Percentiles rank a stretch among this genome's conserved stretches.
These are phyloP conservation scores for Tricladium varicosporioides DNA, from an alignment of 2,329 filamentous ascomycete genomes.

Conservation along the genomic window DNA sequence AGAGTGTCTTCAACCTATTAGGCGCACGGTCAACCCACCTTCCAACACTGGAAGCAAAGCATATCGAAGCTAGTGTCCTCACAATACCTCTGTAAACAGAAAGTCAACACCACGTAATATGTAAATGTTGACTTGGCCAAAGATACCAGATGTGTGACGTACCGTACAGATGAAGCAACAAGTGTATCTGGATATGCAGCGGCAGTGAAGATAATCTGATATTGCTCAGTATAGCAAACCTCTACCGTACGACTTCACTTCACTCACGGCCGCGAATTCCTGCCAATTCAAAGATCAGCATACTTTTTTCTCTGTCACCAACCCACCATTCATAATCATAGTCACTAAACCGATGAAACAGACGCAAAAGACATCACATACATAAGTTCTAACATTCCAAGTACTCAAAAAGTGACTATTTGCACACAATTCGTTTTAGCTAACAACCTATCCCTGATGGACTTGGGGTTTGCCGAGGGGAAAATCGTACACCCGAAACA, in stretches of 20 bases:
- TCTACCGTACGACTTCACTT: background rate
- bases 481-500: background rate
- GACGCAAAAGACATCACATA: background rate
- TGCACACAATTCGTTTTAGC: background rate
- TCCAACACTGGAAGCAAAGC: constrained; percentile 42
- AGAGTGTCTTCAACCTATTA: constrained; percentile 40
- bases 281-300: background rate
- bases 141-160: too few species aligned
- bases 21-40: constrained; percentile 41
- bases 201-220: constrained; percentile 53
- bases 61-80: constrained; percentile 38
- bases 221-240: background rate
- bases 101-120: constrained; percentile 17
- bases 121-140: background rate
- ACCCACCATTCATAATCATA: too few species aligned
- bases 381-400: constrained; percentile 53
- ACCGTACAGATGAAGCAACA: constrained; percentile 38
- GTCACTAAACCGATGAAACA: too few species aligned
- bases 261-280: constrained; percentile 31
- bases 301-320: background rate
- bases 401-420: constrained; percentile 29
- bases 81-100: constrained; percentile 33
- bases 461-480: too few species aligned
- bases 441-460: background rate
- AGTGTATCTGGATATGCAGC: constrained; percentile 43